Evolutionary conservation across 352 stramenopile species (phyloP).

Genomic region (Pythium coloratum): DNA sequence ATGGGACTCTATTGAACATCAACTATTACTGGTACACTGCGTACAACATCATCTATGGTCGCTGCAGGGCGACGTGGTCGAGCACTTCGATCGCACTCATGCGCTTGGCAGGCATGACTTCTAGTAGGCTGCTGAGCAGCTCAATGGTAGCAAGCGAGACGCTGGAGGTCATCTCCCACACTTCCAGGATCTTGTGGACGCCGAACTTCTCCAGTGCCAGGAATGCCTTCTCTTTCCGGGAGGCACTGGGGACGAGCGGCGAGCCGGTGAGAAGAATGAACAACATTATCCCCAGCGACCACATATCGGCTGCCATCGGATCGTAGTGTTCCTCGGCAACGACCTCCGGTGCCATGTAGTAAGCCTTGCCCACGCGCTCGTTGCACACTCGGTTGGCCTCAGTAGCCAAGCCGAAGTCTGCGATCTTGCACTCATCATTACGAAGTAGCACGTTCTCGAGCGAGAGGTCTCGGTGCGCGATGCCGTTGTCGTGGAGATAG

Average conservation of each 20-base stretch:
- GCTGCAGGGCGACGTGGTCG: no score
- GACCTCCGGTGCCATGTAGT: slow-evolving; percentile 10
- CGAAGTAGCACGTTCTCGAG: slow-evolving; percentile 53
- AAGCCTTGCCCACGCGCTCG: slow-evolving; percentile 26
- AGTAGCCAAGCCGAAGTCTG: slow-evolving; percentile 50
- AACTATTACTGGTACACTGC: no score
- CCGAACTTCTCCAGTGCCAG: slow-evolving; percentile 36
- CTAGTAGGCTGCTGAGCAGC: slow-evolving; percentile 37
- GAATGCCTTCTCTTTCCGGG: slow-evolving; percentile 32
- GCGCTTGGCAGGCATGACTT: slow-evolving; percentile 35
- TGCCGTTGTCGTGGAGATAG: slow-evolving; percentile 41
- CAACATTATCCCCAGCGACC: slow-evolving; percentile 50
- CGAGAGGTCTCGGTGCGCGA: slow-evolving; percentile 44
- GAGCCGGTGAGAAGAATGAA: slow-evolving; percentile 52
- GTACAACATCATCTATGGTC: no score
- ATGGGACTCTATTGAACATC: no score
- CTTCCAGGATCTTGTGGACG: slow-evolving; percentile 40
- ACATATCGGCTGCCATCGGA: slow-evolving; percentile 44
- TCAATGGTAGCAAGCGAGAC: slow-evolving; percentile 28
- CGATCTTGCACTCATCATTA: slow-evolving; percentile 37
- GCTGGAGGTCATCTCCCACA: slow-evolving; percentile 43
- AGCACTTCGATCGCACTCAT: no score
- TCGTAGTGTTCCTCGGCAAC: slow-evolving; percentile 28
- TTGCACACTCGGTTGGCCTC: slow-evolving; percentile 21
- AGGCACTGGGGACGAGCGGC: slow-evolving; percentile 34